A percentile compares a stretch with the other conserved stretches of the same genome.
Evolutionary conservation across 2,329 filamentous ascomycete species (phyloP).

Genomic region (Cladosporium sp.): DNA sequence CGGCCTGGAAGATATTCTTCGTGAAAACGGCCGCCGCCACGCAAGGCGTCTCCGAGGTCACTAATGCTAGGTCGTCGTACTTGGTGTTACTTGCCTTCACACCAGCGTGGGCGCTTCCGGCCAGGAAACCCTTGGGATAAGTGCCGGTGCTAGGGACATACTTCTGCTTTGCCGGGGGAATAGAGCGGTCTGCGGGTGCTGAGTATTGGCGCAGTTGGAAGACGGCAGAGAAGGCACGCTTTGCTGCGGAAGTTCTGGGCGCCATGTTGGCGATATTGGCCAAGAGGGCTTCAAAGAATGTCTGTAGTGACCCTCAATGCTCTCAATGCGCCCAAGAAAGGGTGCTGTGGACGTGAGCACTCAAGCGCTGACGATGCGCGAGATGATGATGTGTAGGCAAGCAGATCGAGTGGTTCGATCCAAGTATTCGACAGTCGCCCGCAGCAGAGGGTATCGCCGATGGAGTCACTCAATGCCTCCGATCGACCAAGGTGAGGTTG

Average conservation of each 20-base stretch:
- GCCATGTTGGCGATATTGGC: conserved; percentile 14
- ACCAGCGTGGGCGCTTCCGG: conserved; percentile 81
- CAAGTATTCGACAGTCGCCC: no score
- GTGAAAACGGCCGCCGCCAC: conserved; percentile 90
- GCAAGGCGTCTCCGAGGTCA: conserved; percentile 81
- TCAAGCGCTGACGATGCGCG: no score
- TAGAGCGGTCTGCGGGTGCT: conserved; percentile 50
- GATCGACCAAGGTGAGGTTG: no score
- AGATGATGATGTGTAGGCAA: no score
- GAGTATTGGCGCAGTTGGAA: conserved; percentile 50
- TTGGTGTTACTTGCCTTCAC: conserved; percentile 90
- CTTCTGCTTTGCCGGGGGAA: conserved; percentile 79
- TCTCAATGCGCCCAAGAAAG: no score
- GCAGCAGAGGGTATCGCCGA: no score
- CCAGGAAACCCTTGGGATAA: conserved; percentile 85
- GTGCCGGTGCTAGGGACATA: conserved; percentile 80
- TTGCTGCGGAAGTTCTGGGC: conserved; percentile 13
- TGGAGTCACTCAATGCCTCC: no score
- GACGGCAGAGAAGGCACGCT: conserved; percentile 21
- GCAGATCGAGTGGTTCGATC: no score
- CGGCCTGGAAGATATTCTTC: conserved; percentile 96
- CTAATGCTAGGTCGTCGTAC: conserved; percentile 82
- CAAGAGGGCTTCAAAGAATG: no score
- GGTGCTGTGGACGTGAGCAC: no score
- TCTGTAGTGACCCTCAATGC: no score